phyloP scores from a whole-genome alignment of 78 protist genomes.

The slime mould (Dictyostelium discoideum) region dicty_2.7 NC_007091.3:2296501-2297000 shows the following conservation, averaged over 20 bases:
- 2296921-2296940: not conserved
- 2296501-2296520: constrained; percentile 31
- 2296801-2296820: not conserved
- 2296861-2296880: not conserved
- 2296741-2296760: not conserved
- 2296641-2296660: not conserved
- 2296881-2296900: constrained; percentile 29
- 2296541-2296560: constrained; percentile 69
- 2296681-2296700: not conserved
- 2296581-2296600: constrained; percentile 7
- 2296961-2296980: not conserved
- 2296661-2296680: not conserved
- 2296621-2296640: not conserved
- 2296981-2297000: not conserved
- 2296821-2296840: not conserved
- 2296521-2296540: constrained; percentile 56
- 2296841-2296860: not conserved
- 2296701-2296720: not conserved
- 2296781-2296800: not conserved
- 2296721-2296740: not conserved
- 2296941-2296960: constrained; percentile 22
- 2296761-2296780: not conserved
- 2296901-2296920: constrained; percentile 10
- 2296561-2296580: constrained; percentile 62
- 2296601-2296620: not conserved